phyloP scores from a whole-genome alignment of 768 basidiomycete species.

The Tylopilus balloui region DNA sequence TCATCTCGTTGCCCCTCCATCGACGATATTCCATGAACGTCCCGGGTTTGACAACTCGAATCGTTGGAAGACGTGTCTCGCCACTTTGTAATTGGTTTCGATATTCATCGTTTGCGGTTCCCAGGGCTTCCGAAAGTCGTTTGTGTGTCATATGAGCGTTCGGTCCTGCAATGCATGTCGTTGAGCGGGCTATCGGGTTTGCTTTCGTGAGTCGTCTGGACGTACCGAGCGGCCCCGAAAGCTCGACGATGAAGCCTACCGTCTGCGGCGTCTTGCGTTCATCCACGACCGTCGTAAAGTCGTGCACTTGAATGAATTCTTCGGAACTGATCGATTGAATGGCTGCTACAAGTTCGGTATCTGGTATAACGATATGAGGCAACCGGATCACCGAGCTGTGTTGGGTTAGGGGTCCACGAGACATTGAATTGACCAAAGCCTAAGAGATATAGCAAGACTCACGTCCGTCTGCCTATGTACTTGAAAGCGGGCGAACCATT shows the following conservation, averaged over 20 bases:
- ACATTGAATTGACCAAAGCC: background rate
- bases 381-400: slow-evolving; percentile 5
- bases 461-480: slow-evolving; percentile 9
- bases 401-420: too few relatives aligned
- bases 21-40: slow-evolving; percentile 9
- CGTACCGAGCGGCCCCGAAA: slow-evolving; percentile 1
- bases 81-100: background rate
- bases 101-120: background rate
- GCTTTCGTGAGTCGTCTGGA: background rate
- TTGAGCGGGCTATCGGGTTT: background rate
- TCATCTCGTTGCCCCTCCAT: slow-evolving; percentile 7
- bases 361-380: background rate
- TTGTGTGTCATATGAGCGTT: background rate
- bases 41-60: slow-evolving; percentile 12
- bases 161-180: background rate
- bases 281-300: slow-evolving; percentile 13
- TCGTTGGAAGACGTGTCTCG: slow-evolving; percentile 4
- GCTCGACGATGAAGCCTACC: slow-evolving; percentile 15
- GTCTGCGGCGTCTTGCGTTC: slow-evolving; percentile 6
- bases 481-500: slow-evolving; percentile 8
- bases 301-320: slow-evolving; percentile 1
- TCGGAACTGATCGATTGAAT: slow-evolving; percentile 4
- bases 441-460: background rate
- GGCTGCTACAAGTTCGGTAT: slow-evolving; percentile 1
- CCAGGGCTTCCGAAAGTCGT: slow-evolving; percentile 7